phyloP scores from a whole-genome alignment of 441 rosid genomes.

The Corymbia calophylla region DNA sequence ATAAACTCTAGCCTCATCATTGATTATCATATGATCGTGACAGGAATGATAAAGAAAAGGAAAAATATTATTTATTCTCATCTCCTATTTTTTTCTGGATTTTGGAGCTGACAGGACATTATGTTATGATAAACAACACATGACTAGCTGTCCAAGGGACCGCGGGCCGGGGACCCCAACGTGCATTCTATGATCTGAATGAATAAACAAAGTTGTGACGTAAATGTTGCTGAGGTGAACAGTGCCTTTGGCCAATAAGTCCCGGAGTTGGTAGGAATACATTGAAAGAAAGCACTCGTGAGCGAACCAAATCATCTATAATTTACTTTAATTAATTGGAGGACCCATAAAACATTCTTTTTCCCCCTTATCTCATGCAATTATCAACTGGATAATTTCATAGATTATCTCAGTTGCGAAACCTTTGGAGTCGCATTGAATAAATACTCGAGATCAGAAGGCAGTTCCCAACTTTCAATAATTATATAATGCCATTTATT shows the following conservation, averaged over 20 bases:
- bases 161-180: background rate
- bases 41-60: background rate
- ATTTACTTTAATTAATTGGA: background rate
- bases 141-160: background rate
- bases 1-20: background rate
- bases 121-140: background rate
- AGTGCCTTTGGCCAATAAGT: background rate
- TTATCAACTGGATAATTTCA: background rate
- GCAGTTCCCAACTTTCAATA: background rate
- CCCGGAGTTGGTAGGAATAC: background rate
- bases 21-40: background rate
- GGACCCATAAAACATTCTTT: background rate
- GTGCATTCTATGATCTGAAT: background rate
- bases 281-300: background rate
- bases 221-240: background rate
- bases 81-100: background rate
- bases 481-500: background rate
- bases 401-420: background rate
- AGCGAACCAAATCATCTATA: background rate
- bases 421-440: background rate
- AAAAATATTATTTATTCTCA: background rate
- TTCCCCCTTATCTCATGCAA: background rate
- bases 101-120: background rate
- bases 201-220: fast-evolving
- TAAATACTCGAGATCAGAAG: background rate